A percentile compares a stretch with the other conserved stretches of the same genome.
phyloP scores from a whole-genome alignment of 129 eudicot species.

The Scalesia atractyloides region DNA sequence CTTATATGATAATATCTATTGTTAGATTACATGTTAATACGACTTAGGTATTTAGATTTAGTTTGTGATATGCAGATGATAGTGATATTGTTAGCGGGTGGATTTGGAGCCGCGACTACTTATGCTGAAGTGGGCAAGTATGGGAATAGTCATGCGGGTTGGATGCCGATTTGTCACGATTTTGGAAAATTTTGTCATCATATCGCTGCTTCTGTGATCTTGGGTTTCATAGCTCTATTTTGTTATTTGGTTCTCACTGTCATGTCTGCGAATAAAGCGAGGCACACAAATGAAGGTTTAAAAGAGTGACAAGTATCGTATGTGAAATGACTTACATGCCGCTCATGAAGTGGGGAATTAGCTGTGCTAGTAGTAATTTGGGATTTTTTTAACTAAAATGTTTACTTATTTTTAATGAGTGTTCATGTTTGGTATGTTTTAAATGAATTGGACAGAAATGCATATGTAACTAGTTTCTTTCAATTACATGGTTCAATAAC shows the following conservation, averaged over 20 bases:
- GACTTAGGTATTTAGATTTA: background rate
- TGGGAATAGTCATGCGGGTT: conserved; percentile 58
- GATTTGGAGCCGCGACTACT: conserved; percentile 53
- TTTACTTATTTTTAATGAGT: conserved; percentile 21
- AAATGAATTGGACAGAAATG: conserved; percentile 18
- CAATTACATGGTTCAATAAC: background rate
- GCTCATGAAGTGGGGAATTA: background rate
- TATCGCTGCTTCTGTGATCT: conserved; percentile 23
- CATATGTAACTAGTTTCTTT: conserved; percentile 9
- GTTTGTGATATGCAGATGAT: conserved; percentile 37
- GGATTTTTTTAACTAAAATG: conserved; percentile 16
- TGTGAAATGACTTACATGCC: conserved; percentile 3
- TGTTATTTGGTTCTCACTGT: conserved; percentile 41
- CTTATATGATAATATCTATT: conserved; percentile 8
- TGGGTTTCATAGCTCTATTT: conserved; percentile 31
- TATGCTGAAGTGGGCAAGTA: conserved; percentile 52
- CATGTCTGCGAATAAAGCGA: conserved; percentile 44
- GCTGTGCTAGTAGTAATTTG: conserved; percentile 4
- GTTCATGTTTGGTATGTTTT: conserved; percentile 14
- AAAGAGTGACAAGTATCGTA: conserved; percentile 29
- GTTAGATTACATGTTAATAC: background rate
- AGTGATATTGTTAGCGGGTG: conserved; percentile 37
- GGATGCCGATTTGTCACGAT: conserved; percentile 51
- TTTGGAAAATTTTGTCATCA: conserved; percentile 49
- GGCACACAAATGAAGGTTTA: conserved; percentile 27